Conservation (phyloP, 306 rosid genomes). For the Cicer chorassanicum region DNA sequence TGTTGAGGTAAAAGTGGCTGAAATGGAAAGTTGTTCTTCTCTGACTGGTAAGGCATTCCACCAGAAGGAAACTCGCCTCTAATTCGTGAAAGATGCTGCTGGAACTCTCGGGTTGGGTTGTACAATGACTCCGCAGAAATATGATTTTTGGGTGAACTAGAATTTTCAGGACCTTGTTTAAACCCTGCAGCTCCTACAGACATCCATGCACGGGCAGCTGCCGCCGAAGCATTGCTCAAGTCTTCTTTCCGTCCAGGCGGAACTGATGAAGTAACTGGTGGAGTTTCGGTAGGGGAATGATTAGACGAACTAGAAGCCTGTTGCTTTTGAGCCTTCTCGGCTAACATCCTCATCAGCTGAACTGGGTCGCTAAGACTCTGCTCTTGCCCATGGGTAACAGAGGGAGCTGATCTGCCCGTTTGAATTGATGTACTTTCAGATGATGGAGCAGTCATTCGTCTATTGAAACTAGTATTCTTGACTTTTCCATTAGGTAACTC, state of each 20-base stretch:
- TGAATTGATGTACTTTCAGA: constrained; percentile 66
- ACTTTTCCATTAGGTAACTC: constrained; percentile 79
- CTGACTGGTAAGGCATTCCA: constrained; percentile 66
- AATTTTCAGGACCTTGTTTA: constrained; percentile 72
- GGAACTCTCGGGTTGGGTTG: constrained; percentile 72
- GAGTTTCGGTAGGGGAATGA: constrained; percentile 66
- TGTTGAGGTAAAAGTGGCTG: constrained; percentile 71
- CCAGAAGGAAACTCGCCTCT: constrained; percentile 72
- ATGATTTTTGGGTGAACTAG: constrained; percentile 64
- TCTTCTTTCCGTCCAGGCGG: constrained; percentile 67
- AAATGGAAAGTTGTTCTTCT: constrained; percentile 64
- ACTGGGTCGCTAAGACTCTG: constrained; percentile 78
- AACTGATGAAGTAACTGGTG: constrained; percentile 56
- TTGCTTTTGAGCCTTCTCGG: constrained; percentile 74
- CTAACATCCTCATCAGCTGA: constrained; percentile 76
- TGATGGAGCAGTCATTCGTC: constrained; percentile 56
- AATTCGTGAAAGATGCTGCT: constrained; percentile 61
- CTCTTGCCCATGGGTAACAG: constrained; percentile 68
- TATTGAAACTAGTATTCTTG: constrained; percentile 47
- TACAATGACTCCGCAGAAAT: constrained; percentile 79
- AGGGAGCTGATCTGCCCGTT: constrained; percentile 56
- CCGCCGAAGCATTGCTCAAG: constrained; percentile 75
- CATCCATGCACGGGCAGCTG: constrained; percentile 99
- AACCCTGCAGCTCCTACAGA: constrained; percentile 90
- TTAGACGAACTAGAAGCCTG: constrained; percentile 67